These are phyloP conservation scores for Daucus carota DNA, from an alignment of 129 eudicot genomes.

Conservation along the genomic window DH1_v3.0 NC_030387.2:19579501-19580000, in stretches of 20 bases:
- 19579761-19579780: neutral
- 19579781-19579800: neutral
- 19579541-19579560: constrained; percentile 16
- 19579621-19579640: constrained; percentile 1
- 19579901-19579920: no score
- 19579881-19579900: no score
- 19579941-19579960: no score
- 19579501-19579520: neutral
- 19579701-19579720: neutral
- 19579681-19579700: constrained; percentile 6
- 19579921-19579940: no score
- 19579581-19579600: constrained; percentile 4
- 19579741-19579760: neutral
- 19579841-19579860: no score
- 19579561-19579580: neutral
- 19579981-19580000: no score
- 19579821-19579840: no score
- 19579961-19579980: no score
- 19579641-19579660: constrained; percentile 14
- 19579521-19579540: constrained; percentile 30
- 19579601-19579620: constrained; percentile 11
- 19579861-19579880: no score
- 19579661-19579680: neutral
- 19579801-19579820: neutral
- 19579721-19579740: neutral